Base-by-base conservation (phyloP, 208 protist species). In the Angomonas ambiguus region DNA sequence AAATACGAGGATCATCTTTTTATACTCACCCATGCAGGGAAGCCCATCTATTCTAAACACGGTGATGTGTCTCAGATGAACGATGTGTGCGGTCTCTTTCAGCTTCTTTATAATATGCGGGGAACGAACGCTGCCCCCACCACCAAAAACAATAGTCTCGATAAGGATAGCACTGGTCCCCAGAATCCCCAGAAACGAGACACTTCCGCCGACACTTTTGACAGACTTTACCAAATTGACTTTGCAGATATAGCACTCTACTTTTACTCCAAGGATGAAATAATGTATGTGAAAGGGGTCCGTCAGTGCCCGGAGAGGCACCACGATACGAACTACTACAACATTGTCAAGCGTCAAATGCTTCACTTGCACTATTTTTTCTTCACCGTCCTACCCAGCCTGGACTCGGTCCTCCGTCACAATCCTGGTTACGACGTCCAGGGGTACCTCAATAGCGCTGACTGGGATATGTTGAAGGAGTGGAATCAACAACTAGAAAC, bases 1-100 rank as follows among this genome's bases (percentile, higher is more conserved):
- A 58, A 69, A 28, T 77, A 88, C 51, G 67, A 48, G 0, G 85
- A 88, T 48, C 91, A 96, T 66, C 65, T 96, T 0, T 92, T 96
- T 67, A 72, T 94, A 56, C 73, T 94, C n/a, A 94, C 87, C 0
- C 85, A 83, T 28, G 80, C 91, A 8, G 88, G 88, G n/a, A 92
- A 91, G 68, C 91, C 91, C 25, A 55, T 96, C 33, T 96, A 92
- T 65, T 71, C 87, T 11, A 80, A 78, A 1, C 85, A 93, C 35
- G 81, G 87, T 2, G 73, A 83, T 22, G 84, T 79, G 56, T 62
- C 61, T 56, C 63, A 65, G 0, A 58, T 93, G 30, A 82, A 73
- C 51, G 75, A 77, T 1, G 57, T 96, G 5, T 94, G 87, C 62
- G 86, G 80, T 16, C 38, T 94, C 2, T 73, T 96, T 30, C 87